Evolutionary conservation across 176 grass and related monocot species (phyloP).

Genomic region (Avena atlantica): DNA sequence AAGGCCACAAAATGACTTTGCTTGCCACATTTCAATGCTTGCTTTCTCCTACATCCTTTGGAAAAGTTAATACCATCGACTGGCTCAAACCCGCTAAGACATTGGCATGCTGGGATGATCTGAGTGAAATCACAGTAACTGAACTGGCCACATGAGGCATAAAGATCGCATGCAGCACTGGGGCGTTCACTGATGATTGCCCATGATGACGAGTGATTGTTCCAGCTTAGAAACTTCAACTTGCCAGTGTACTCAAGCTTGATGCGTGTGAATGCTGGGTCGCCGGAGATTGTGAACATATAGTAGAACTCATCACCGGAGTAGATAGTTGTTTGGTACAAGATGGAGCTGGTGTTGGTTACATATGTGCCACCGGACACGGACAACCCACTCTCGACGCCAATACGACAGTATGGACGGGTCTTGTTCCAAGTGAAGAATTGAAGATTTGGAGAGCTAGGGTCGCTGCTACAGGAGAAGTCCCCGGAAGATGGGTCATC

Average conservation of each 20-base stretch:
- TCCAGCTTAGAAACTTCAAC: background rate
- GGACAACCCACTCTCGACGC: accelerated
- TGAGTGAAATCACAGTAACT: conserved; percentile 32
- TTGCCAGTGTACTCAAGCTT: background rate
- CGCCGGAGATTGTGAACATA: background rate
- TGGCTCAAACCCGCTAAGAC: background rate
- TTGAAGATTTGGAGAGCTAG: background rate
- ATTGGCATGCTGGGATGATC: background rate
- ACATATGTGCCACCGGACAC: background rate
- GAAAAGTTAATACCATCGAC: background rate
- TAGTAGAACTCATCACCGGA: background rate
- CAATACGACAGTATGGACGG: background rate
- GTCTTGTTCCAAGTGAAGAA: background rate
- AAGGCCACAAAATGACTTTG: background rate
- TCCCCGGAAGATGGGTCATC: conserved; percentile 20
- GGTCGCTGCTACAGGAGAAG: background rate
- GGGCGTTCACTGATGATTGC: background rate
- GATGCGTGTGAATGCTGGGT: background rate
- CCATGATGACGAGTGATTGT: background rate
- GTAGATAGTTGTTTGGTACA: background rate
- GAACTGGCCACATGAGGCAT: conserved; percentile 29
- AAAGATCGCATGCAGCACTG: background rate
- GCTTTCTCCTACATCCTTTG: background rate
- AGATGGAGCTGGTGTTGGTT: background rate
- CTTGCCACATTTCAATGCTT: background rate